Conservation (phyloP, 2,329 filamentous ascomycete genomes). For the Fusarium sp. region DNA sequence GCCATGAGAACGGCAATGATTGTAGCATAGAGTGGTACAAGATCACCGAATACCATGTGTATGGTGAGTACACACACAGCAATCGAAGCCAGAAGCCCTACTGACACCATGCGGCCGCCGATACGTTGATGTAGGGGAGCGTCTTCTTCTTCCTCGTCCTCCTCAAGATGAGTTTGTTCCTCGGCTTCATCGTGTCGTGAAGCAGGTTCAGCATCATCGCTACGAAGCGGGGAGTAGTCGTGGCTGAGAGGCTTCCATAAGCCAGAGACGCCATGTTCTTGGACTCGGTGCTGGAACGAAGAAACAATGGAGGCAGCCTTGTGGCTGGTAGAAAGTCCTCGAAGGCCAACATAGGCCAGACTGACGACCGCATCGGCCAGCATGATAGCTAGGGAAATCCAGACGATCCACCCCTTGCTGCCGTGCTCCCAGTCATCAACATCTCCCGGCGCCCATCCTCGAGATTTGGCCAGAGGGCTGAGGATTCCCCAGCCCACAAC, state of each 20-base stretch:
- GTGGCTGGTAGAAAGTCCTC: conserved; percentile 60
- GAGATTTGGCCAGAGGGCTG: conserved; percentile 85
- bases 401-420: conserved; percentile 98
- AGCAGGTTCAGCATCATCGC: conserved; percentile 14
- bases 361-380: conserved; percentile 91
- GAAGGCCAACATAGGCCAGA: conserved; percentile 79
- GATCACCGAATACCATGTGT: conserved; percentile 81
- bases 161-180: conserved; percentile 41
- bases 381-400: conserved; percentile 97
- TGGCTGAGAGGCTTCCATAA: conserved; percentile 34
- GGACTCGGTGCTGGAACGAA: conserved; percentile 26
- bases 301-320: conserved; percentile 2
- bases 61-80: conserved; percentile 83
- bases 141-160: conserved; percentile 76
- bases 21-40: conserved; percentile 82
- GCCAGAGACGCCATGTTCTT: conserved; percentile 36
- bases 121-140: conserved; percentile 87
- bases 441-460: conserved; percentile 88
- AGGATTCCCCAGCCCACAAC: conserved; percentile 90
- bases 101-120: conserved; percentile 72
- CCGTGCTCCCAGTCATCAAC: conserved; percentile 91
- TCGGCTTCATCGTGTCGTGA: conserved; percentile 10
- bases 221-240: conserved; percentile 42
- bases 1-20: conserved; percentile 85
- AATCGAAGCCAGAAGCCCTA: conserved; percentile 82